Evolutionary conservation across 805 yeast species (phyloP).

Genomic region (Starmera dryadoides): DNA sequence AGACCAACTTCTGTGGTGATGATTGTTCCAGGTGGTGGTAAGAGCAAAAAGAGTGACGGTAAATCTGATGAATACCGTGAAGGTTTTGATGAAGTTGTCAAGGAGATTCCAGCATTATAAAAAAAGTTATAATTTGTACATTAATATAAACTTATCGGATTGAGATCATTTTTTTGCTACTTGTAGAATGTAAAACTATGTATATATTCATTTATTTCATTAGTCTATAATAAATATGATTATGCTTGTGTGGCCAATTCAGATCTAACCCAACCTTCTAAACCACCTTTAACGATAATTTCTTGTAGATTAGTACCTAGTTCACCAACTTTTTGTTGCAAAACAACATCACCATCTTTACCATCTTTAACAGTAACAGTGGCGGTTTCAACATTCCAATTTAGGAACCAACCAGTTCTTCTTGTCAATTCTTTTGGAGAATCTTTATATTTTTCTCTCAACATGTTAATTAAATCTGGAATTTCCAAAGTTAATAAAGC

Average conservation of each 20-base stretch:
- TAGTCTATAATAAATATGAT: background rate
- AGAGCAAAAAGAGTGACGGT: slow-evolving; percentile 62
- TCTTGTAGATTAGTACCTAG: slow-evolving; percentile 93
- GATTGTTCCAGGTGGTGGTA: slow-evolving; percentile 93
- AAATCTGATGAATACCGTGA: slow-evolving; percentile 88
- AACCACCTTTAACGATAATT: slow-evolving; percentile 93
- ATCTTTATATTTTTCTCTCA: slow-evolving; percentile 60
- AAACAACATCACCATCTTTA: slow-evolving; percentile 42
- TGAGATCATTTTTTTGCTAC: background rate
- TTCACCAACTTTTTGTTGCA: slow-evolving; percentile 90
- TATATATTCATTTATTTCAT: no score
- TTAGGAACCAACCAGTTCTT: slow-evolving; percentile 90
- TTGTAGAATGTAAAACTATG: background rate
- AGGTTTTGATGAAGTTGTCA: slow-evolving; percentile 85
- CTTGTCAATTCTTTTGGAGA: slow-evolving; percentile 68
- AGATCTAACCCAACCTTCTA: slow-evolving; percentile 95
- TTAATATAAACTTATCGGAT: background rate
- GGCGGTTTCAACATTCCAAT: slow-evolving; percentile 88
- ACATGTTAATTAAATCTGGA: slow-evolving; percentile 73
- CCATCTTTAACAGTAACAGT: slow-evolving; percentile 72
- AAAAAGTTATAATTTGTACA: background rate
- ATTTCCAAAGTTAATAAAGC: slow-evolving; percentile 91
- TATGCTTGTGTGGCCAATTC: slow-evolving; percentile 34
- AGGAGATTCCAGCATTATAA: slow-evolving; percentile 55
- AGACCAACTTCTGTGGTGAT: slow-evolving; percentile 98